Evolutionary conservation across 2,329 filamentous ascomycete genomes (phyloP), one percentile per base, ranked within the genome.

Genomic region (Pseudogymnoascus destructans): DNA sequence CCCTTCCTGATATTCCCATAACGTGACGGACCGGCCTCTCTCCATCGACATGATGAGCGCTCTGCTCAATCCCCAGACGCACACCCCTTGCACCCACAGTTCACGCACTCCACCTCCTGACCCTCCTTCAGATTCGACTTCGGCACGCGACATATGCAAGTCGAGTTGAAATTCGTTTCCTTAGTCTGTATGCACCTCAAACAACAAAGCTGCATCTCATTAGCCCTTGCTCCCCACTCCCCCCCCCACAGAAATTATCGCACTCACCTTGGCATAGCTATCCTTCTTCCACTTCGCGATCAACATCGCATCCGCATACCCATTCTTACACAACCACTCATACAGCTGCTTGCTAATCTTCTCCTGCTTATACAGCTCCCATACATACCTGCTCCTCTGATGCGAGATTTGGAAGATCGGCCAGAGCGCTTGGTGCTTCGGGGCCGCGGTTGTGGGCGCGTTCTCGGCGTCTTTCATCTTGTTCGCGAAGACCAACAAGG

Each of bases 201-300:
- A 71, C 93, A 98, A 73, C 93, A 98, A 42, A 98, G 75, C 87
- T 93, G 67, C 32, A 58, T 17, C 21, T 2, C 11, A 36, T 58
- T 55, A 58, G 57, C 15, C 11, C 13, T 10, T 33, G 5, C 13
- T n/a, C 27, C 10, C 19, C 21, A 11, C 10, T 11, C 21, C 49
- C 30, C 4, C 3, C 3, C n/a, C 36, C 2, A 11, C 27, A 11
- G 15, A 55, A 55, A 59, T 72, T 60, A 74, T n/a, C n/a, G n/a
- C n/a, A n/a, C 77, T 57, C 71, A 89, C 88, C 84, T 97, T 96
- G 73, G 98, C 93, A 68, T 98, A 98, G 13, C 93, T 93, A 68
- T 95, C 87, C 76, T 98, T 98, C 82, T 98, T 98, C 93, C 93
- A 98, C 75, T 98, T 98, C 11, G 93, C 93, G 69, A 98, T 97